phyloP scores from a whole-genome alignment of 257 asterid species.

The Ocimum tenuiflorum region DNA sequence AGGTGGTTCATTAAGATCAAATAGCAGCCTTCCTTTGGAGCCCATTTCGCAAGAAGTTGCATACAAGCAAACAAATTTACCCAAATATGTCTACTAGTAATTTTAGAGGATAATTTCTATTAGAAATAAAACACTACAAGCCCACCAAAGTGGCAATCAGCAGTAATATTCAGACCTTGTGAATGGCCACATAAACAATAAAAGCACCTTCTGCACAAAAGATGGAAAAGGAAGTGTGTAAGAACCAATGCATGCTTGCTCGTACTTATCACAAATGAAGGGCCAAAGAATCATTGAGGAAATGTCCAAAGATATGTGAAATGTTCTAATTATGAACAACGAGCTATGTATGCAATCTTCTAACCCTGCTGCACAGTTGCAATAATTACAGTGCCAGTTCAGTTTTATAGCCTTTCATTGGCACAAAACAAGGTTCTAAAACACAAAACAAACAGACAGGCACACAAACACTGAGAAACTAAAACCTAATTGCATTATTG shows the following conservation, averaged over 20 bases:
- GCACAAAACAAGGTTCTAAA: background rate
- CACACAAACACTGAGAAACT: background rate
- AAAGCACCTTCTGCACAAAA: slow-evolving; percentile 34
- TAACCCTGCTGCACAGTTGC: slow-evolving; percentile 4
- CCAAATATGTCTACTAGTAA: slow-evolving; percentile 34
- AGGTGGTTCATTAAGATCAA: slow-evolving; percentile 98
- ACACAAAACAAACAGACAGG: background rate
- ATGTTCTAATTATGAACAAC: background rate
- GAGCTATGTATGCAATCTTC: background rate
- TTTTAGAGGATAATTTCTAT: slow-evolving; percentile 34
- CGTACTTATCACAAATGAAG: background rate
- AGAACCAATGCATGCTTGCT: slow-evolving; percentile 17
- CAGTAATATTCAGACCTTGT: slow-evolving; percentile 31
- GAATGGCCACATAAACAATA: slow-evolving; percentile 23
- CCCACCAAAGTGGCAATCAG: slow-evolving; percentile 38
- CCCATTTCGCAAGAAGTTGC: slow-evolving; percentile 76
- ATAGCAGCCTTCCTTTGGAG: slow-evolving; percentile 81
- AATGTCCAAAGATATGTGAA: background rate
- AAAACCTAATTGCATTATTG: slow-evolving; percentile 8
- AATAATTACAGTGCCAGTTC: background rate
- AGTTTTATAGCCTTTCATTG: background rate
- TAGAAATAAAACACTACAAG: slow-evolving; percentile 42
- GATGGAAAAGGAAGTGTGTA: slow-evolving; percentile 17
- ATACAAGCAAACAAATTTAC: slow-evolving; percentile 43
- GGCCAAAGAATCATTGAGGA: background rate